Base-by-base conservation (phyloP, 768 basidiomycete genomes). In the Suillus alpinus region DNA sequence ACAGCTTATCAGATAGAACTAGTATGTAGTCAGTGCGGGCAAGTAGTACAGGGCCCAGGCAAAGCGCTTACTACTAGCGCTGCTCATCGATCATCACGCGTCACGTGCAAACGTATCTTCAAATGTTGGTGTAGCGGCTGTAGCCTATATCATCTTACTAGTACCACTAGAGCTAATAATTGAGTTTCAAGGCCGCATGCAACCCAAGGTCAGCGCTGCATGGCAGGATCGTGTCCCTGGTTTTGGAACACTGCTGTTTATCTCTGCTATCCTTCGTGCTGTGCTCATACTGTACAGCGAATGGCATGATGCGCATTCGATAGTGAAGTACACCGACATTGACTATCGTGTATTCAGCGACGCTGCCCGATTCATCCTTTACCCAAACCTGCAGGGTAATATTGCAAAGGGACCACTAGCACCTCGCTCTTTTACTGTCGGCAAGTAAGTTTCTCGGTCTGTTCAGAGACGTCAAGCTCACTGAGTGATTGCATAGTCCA, bases 311-410 rank as follows among this genome's bases (percentile, higher is more conserved):
- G 83, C 84, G 16, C 86, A 78, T 66, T 92, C 91, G 1, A 73
- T 85, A 34, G 87, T 98, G 26, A 95, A 95, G 74, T 99, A 98
- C 71, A 98, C 97, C n/a, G 97, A 99, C 74, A 82, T 98, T 65
- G 97, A 99, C 75, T 98, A 98, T 74, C 83, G 86, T 40, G 96
- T 99, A 66, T 97, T 98, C 78, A 91, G 85, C 50, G 96, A 98
- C 72, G 97, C 97, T 4, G 87, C 94, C 1, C 78, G 76, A 44
- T 93, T 92, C 69, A 68, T 92, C 36, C 71, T 85, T 31, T 68
- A 79, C 50, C 83, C 87, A 57, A 66, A 75, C n/a, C 71, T 62
- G 10, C 63, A 70, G 34, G 73, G 64, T 31, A 89, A 88, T 67
- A 65, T 63, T 26, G 92, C 89, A 20, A 80, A 81, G 63, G 95